Evolutionary conservation across 2,329 filamentous ascomycete species (phyloP).

Genomic region (Diplodia seriata): DNA sequence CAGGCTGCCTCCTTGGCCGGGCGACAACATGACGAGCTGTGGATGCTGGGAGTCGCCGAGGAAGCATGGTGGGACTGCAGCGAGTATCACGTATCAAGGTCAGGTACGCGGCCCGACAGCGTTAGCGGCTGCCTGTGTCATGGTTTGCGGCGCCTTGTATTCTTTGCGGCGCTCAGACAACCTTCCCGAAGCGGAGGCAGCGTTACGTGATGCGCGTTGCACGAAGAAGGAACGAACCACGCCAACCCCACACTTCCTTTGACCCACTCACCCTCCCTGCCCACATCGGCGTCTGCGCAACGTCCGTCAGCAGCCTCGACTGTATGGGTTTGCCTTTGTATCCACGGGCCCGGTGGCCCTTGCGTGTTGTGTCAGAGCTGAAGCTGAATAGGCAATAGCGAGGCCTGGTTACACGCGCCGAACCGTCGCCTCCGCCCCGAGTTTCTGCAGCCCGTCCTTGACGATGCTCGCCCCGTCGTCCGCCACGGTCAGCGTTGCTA

Average conservation of each 20-base stretch:
- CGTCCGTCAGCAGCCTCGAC: background rate
- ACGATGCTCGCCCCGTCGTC: constrained; percentile 35
- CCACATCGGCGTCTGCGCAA: background rate
- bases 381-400: constrained; percentile 9
- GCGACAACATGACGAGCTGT: background rate
- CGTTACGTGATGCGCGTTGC: constrained; percentile 17
- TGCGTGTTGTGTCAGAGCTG: constrained; percentile 26
- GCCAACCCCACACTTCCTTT: constrained; percentile 16
- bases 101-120: constrained; percentile 19
- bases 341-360: background rate
- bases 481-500: constrained; percentile 43
- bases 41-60: constrained; percentile 5
- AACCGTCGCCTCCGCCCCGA: background rate
- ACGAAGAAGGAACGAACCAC: constrained; percentile 22
- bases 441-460: constrained; percentile 6
- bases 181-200: constrained; percentile 4
- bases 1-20: background rate
- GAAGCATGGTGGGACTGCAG: background rate
- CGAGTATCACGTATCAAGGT: background rate
- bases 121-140: constrained; percentile 10
- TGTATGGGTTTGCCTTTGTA: too few relatives aligned
- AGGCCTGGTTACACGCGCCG: constrained; percentile 14
- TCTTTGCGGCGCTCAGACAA: constrained; percentile 23
- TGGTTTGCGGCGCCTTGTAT: background rate
- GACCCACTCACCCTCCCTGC: background rate